phyloP scores from a whole-genome alignment of 345 rosid genomes.

The Brassica incana region DNA sequence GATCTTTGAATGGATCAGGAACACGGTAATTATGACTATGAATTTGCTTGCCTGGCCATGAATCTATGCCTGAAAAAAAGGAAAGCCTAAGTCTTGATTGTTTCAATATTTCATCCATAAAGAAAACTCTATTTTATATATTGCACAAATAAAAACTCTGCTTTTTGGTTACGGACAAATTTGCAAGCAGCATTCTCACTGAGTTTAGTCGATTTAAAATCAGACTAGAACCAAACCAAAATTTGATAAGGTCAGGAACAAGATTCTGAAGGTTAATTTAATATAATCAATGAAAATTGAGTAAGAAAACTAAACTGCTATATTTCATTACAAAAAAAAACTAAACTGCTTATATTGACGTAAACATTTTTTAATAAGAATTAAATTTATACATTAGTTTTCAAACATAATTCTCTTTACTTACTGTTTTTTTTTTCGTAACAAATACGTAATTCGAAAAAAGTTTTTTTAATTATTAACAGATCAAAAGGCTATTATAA shows the following conservation, averaged over 20 bases:
- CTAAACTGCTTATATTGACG: background rate
- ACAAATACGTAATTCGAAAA: background rate
- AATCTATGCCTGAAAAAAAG: constrained; percentile 32
- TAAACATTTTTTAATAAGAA: background rate
- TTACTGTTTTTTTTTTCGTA: background rate
- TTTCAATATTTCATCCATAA: constrained; percentile 1
- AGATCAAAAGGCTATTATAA: background rate
- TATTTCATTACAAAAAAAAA: too few species aligned
- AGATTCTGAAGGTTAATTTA: background rate
- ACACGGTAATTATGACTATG: constrained; percentile 87
- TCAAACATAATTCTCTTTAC: background rate
- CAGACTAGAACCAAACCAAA: background rate
- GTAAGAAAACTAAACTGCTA: background rate
- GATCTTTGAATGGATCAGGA: constrained; percentile 63
- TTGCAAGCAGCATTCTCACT: background rate
- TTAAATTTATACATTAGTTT: background rate
- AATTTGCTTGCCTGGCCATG: constrained; percentile 90
- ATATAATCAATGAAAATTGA: background rate
- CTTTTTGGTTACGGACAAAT: background rate
- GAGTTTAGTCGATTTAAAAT: background rate
- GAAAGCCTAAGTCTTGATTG: background rate
- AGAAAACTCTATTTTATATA: constrained; percentile 12
- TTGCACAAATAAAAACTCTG: background rate
- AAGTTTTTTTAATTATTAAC: background rate
- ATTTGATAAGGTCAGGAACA: background rate